Evolutionary conservation across 306 rosid species (phyloP), one percentile per base, ranked within the genome.

Genomic region (Styphnolobium japonicum): DNA sequence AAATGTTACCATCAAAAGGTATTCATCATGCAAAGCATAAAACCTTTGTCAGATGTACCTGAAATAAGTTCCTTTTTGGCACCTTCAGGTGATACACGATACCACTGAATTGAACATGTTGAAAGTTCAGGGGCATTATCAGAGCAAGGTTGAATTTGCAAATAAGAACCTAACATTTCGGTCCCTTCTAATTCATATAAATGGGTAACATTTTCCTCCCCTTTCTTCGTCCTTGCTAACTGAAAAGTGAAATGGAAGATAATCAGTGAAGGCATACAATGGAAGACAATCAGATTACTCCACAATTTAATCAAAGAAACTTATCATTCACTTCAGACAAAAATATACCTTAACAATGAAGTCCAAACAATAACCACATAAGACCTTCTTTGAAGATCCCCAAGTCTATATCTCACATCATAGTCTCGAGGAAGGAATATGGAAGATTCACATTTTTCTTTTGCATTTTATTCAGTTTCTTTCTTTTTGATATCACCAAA

Each of bases 161-260:
- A 86, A 89, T 76, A 93, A 62, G 98, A 93, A 80, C 97, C 97
- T 79, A 93, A 84, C n/a, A 76, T 83, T 81, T 93, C 98, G 46
- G 84, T 45, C 65, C 98, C 98, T 76, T 91, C 98, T 78, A 93
- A 65, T 66, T 90, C 93, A 72, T 81, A 93, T 31, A 84, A 79
- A 68, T 80, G 81, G 66, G 82, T 81, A 68, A 51, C 84, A 55
- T 85, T 81, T 62, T 85, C 97, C 83, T 83, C 65, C 57, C 87
- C 91, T 53, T 80, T 87, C 90, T 88, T 90, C 62, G 86, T 85
- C 53, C 87, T 83, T 81, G 90, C 81, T 77, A 93, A 67, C 98
- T 93, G 89, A 39, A 86, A 62, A 63, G 25, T 27, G 14, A 64
- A 81, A 57, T 21, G n/a, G 57, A 43, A 21, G 56, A 52, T 56